Evolutionary conservation across 306 rosid species (phyloP).

Genomic region (Malus sieversii): DNA sequence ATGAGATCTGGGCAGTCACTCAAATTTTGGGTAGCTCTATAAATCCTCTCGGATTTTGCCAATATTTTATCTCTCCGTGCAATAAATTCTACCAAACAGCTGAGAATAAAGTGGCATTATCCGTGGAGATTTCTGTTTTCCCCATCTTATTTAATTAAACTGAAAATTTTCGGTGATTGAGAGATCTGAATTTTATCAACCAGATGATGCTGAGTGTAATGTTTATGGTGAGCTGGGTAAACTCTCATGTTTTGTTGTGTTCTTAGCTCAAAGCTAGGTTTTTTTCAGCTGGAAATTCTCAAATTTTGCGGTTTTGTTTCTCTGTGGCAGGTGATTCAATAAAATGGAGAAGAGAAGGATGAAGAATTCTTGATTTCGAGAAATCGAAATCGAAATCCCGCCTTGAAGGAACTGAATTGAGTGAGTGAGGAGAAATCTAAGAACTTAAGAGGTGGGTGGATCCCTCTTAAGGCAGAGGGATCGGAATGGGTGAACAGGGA

Average conservation of each 20-base stretch:
- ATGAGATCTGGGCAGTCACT: conserved; percentile 27
- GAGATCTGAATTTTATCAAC: conserved; percentile 13
- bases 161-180: not conserved
- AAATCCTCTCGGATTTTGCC: not conserved
- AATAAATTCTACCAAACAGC: not conserved
- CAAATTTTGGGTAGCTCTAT: conserved; percentile 12
- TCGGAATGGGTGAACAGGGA: not conserved
- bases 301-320: not conserved
- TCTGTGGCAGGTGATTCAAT: not conserved
- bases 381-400: not conserved
- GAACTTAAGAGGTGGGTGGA: not conserved
- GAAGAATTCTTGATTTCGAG: not conserved
- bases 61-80: not conserved
- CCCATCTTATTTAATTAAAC: not conserved
- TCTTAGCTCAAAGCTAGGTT: not conserved
- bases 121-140: conserved; percentile 10
- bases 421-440: not conserved
- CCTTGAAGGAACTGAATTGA: not conserved
- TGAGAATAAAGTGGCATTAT: conserved; percentile 21
- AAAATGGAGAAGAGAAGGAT: not conserved
- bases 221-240: not conserved
- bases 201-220: not conserved
- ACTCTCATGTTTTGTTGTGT: not conserved
- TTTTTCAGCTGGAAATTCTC: not conserved
- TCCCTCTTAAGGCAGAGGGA: conserved; percentile 6